phyloP scores from a whole-genome alignment of 208 protist species.

The Naegleria fowleri region DNA sequence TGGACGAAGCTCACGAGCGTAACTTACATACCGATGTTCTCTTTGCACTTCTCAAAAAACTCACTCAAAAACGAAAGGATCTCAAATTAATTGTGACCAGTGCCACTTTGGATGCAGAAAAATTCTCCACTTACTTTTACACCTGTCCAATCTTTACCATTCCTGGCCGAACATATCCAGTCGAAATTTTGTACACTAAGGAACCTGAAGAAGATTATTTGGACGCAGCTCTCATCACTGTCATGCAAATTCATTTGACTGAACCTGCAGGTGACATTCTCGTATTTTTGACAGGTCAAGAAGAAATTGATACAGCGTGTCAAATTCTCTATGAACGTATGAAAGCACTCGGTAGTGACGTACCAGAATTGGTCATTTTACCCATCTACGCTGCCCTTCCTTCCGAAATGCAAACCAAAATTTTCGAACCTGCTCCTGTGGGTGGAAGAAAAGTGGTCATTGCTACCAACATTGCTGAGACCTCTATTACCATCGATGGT shows the following conservation, averaged over 20 bases:
- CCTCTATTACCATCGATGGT: constrained; percentile 98
- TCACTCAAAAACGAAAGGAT: constrained; percentile 65
- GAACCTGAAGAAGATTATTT: constrained; percentile 93
- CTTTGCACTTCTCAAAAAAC: constrained; percentile 92
- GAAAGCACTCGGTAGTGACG: constrained; percentile 58
- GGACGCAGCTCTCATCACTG: constrained; percentile 88
- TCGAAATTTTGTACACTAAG: constrained; percentile 84
- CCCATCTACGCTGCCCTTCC: constrained; percentile 96
- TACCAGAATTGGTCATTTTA: constrained; percentile 84
- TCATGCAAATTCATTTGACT: constrained; percentile 91
- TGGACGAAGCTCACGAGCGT: constrained; percentile 99
- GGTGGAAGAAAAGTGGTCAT: constrained; percentile 90
- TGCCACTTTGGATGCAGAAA: constrained; percentile 93
- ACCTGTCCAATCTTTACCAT: constrained; percentile 93
- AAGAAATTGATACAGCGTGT: constrained; percentile 96
- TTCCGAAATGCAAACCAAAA: constrained; percentile 91
- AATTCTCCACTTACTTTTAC: constrained; percentile 95
- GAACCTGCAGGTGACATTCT: constrained; percentile 96
- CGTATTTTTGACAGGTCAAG: constrained; percentile 97
- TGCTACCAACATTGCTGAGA: constrained; percentile 99
- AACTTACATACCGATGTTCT: constrained; percentile 97
- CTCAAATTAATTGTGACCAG: constrained; percentile 96
- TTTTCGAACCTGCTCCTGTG: constrained; percentile 90
- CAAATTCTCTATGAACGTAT: constrained; percentile 88
- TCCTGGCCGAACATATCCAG: constrained; percentile 90